These are phyloP conservation scores for Verticillium klebahnii DNA, from an alignment of 2,329 filamentous ascomycete species.

Conservation along the genomic window DNA sequence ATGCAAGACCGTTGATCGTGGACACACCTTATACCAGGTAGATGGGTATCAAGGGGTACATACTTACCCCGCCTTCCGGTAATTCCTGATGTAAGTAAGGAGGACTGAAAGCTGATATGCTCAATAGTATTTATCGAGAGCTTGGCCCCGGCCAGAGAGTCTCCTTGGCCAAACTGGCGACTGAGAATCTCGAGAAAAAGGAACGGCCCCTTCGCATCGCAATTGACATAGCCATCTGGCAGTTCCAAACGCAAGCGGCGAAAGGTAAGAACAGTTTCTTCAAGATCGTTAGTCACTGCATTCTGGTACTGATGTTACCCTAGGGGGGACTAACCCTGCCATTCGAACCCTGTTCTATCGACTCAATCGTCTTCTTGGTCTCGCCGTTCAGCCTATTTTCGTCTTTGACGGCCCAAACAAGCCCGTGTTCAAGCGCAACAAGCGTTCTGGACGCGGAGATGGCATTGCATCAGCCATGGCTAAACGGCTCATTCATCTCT, in stretches of 20 bases:
- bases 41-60: constrained; percentile 66
- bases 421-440: constrained; percentile 84
- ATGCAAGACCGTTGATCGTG: background rate
- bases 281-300: background rate
- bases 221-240: constrained; percentile 95
- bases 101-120: constrained; percentile 10
- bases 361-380: constrained; percentile 68
- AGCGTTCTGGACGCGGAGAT: constrained; percentile 62
- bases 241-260: constrained; percentile 86
- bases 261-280: constrained; percentile 45
- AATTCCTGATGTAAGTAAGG: background rate
- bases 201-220: constrained; percentile 77
- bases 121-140: constrained; percentile 76
- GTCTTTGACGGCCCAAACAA: constrained; percentile 87
- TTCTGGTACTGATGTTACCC: constrained; percentile 4
- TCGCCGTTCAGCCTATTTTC: constrained; percentile 82
- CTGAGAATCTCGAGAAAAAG: constrained; percentile 67
- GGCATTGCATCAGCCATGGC: constrained; percentile 68
- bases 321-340: constrained; percentile 82
- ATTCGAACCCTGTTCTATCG: constrained; percentile 91
- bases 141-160: constrained; percentile 77
- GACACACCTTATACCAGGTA: background rate
- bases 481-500: constrained; percentile 77
- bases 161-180: constrained; percentile 76
- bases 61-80: background rate